These are phyloP conservation scores for Epichloe bromicola DNA, from an alignment of 2,329 filamentous ascomycete genomes.

Conservation along the genomic window DNA sequence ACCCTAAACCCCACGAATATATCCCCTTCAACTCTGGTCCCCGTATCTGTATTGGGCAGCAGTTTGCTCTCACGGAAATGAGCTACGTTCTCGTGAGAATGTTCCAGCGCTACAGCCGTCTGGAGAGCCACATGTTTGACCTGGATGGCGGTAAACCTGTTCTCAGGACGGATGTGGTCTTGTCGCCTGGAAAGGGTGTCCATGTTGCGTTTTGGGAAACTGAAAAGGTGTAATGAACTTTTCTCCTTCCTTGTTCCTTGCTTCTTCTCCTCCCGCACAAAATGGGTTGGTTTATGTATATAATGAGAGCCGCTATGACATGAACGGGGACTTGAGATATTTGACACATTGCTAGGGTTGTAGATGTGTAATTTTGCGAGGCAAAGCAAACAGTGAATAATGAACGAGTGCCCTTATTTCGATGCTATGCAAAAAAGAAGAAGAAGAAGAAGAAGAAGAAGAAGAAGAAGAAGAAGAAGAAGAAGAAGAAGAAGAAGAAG, in stretches of 20 bases:
- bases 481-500: not conserved
- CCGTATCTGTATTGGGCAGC: slow-evolving; percentile 43
- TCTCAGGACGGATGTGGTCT: slow-evolving; percentile 46
- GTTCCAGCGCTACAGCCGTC: slow-evolving; percentile 55
- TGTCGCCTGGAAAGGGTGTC: slow-evolving; percentile 47
- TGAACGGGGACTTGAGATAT: not conserved
- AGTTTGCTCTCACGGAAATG: slow-evolving; percentile 47
- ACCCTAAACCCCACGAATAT: slow-evolving; percentile 39
- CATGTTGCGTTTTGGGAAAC: slow-evolving; percentile 41
- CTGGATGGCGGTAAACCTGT: slow-evolving; percentile 39
- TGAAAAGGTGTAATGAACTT: slow-evolving; percentile 10
- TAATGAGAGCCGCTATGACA: not conserved
- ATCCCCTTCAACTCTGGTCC: slow-evolving; percentile 41
- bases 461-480: not conserved
- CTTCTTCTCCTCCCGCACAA: not conserved
- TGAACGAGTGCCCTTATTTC: too few species aligned
- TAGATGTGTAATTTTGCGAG: not conserved
- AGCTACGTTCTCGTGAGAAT: slow-evolving; percentile 56
- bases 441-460: not conserved
- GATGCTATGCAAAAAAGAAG: not conserved
- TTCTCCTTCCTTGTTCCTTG: not conserved
- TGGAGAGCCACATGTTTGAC: slow-evolving; percentile 44
- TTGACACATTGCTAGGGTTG: not conserved
- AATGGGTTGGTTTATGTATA: not conserved
- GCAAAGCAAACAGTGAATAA: not conserved